Base-by-base conservation (phyloP, 805 yeast species). In the Candida tallmaniae region DNA sequence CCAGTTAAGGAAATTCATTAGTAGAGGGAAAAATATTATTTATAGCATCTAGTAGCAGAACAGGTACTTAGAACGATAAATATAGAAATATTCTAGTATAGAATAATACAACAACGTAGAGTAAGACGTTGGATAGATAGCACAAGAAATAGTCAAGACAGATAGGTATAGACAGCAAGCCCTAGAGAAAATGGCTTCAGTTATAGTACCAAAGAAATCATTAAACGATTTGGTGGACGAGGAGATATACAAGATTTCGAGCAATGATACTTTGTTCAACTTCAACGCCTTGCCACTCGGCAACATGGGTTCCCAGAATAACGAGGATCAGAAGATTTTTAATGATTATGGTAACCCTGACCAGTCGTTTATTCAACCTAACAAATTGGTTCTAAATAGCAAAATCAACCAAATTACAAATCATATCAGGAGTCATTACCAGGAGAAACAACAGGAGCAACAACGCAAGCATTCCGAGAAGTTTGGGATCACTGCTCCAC, bases 151-250 rank as follows among this genome's bases (percentile, higher is more conserved):
- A n/a, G n/a, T n/a, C n/a, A n/a, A n/a, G n/a, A n/a, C n/a, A n/a
- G n/a, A n/a, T n/a, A n/a, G n/a, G n/a, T n/a, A n/a, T n/a, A n/a
- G n/a, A n/a, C n/a, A n/a, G n/a, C n/a, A n/a, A n/a, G n/a, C n/a
- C n/a, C n/a, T n/a, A n/a, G n/a, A n/a, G n/a, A n/a, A n/a, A n/a
- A 72, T 72, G 77, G 63, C 76, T 15, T 72, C 78, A 11, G 71
- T 74, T n/a, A 54, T 61, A 15, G 63, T 71, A 39, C 80, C 80
- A 17, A 71, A 73, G 51, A 70, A 77, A 45, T 64, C 80, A 14
- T 51, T 74, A 35, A 72, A 77, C 12, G 81, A 76, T 41, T 70
- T 75, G 14, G 67, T 75, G 68, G 82, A 76, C 41, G 82, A 77
- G 36, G 83, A 76, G 40, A 56, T 76, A 20, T 75, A 74, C 43